Evolutionary conservation across 768 basidiomycete species (phyloP).

Genomic region (Thelephora aurantiotincta): DNA sequence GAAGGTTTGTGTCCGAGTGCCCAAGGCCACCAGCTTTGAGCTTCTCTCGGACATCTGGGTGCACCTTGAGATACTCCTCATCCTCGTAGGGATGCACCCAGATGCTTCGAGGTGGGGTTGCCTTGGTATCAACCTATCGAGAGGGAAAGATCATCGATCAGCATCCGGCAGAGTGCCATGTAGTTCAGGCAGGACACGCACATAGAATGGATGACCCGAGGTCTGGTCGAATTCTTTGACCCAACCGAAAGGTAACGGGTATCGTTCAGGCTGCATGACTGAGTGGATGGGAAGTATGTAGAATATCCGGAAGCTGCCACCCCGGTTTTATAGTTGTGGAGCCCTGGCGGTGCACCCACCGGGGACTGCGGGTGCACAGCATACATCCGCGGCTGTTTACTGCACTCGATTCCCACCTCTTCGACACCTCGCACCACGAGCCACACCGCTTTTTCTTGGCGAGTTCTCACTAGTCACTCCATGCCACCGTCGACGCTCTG

Average conservation of each 20-base stretch:
- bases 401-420: too few relatives aligned
- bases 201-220: slow-evolving; percentile 35
- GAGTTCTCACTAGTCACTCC: too few relatives aligned
- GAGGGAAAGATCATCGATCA: not conserved
- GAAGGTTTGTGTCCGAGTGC: slow-evolving; percentile 7
- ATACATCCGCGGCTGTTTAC: too few relatives aligned
- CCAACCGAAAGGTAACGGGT: slow-evolving; percentile 45
- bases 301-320: too few relatives aligned
- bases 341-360: too few relatives aligned
- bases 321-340: too few relatives aligned
- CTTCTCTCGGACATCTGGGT: slow-evolving; percentile 33
- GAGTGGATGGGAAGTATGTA: not conserved
- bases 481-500: too few relatives aligned
- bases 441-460: too few relatives aligned
- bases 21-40: slow-evolving; percentile 8
- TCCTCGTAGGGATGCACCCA: slow-evolving; percentile 69
- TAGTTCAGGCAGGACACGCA: slow-evolving; percentile 10
- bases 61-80: slow-evolving; percentile 41
- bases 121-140: slow-evolving; percentile 45
- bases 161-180: not conserved
- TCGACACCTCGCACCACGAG: too few relatives aligned
- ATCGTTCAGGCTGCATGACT: slow-evolving; percentile 14
- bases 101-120: slow-evolving; percentile 47
- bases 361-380: too few relatives aligned
- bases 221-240: slow-evolving; percentile 29